Conservation (phyloP, 1,139 yeast species). For the Taiozyma onychis region DNA sequence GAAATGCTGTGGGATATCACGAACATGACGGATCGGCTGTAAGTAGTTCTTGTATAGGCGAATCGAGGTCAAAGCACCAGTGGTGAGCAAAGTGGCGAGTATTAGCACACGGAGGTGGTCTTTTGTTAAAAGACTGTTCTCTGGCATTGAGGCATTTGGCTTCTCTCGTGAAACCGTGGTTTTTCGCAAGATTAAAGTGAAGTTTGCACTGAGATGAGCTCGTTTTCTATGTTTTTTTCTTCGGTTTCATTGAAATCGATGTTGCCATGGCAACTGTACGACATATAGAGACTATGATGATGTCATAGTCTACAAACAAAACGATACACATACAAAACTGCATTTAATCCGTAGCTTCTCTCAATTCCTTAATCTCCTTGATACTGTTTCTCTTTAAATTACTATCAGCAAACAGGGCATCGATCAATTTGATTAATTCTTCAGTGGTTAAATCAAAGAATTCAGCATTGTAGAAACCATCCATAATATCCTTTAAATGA, state of each 20-base stretch:
- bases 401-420: conserved; percentile 65
- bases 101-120: neutral
- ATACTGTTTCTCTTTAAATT: conserved; percentile 57
- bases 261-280: neutral
- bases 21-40: conserved; percentile 5
- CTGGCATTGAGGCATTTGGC: neutral
- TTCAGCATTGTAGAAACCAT: conserved; percentile 65
- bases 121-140: neutral
- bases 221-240: no score
- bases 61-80: neutral
- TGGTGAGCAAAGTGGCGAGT: neutral
- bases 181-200: no score
- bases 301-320: neutral
- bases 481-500: conserved; percentile 66
- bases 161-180: no score
- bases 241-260: no score
- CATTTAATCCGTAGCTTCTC: conserved; percentile 23
- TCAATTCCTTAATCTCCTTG: conserved; percentile 48
- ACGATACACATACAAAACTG: no score
- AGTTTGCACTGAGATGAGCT: no score
- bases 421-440: conserved; percentile 59
- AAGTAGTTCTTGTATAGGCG: conserved; percentile 4
- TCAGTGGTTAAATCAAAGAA: conserved; percentile 63
- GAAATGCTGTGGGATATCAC: conserved; percentile 30
- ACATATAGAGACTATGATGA: neutral